Evolutionary conservation across 2,329 filamentous ascomycete genomes (phyloP), one percentile per base, ranked within the genome.

Genomic region (Domatiomyces globalis): DNA sequence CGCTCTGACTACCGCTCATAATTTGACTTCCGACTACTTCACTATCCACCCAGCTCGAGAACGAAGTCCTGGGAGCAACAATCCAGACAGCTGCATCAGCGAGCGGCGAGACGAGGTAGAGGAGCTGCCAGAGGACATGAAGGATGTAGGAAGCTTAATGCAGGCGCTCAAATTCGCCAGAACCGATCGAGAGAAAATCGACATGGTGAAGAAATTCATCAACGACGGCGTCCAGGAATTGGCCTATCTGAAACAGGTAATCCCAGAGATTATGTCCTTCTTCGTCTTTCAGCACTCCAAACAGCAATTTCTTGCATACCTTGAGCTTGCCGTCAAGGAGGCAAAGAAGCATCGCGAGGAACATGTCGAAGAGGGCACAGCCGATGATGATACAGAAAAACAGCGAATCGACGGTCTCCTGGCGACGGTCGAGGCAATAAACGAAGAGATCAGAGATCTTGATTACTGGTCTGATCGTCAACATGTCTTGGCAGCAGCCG

Each of bases 221-320:
- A 72, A 81, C 43, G 75, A 92, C 49, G 85, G 80, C 18, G 79
- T 79, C 5, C 80, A 85, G 20, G 87, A 95, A 60, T 71, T 96
- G 25, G 75, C 76, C 50, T 84, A 87, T 55, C 71, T 98, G 18
- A 76, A 84, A 54, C 76, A 84, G n/a, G 58, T 82, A 64, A 90
- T 95, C 75, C 83, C 86, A 51, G 80, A 87, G 45, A 85, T 95
- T 59, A 89, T 95, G 87, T 74, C 80, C 0, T 74, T 85, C 52
- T 86, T 96, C 62, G 75, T 98, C 18, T 98, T 95, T 64, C 90
- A 96, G 66, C 82, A 83, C 17, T 95, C 89, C 2, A 79, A 89
- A 20, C 80, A 83, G 55, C 79, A 88, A 52, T 74, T 96, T 3
- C 73, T 95, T 15, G 74, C 79, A 17, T 78, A 80, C 48, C 71